Percentiles rank a stretch among this genome's conserved stretches.
These are phyloP conservation scores for Crithidia acanthocephali DNA, from an alignment of 208 protist genomes.

Conservation along the genomic window DNA sequence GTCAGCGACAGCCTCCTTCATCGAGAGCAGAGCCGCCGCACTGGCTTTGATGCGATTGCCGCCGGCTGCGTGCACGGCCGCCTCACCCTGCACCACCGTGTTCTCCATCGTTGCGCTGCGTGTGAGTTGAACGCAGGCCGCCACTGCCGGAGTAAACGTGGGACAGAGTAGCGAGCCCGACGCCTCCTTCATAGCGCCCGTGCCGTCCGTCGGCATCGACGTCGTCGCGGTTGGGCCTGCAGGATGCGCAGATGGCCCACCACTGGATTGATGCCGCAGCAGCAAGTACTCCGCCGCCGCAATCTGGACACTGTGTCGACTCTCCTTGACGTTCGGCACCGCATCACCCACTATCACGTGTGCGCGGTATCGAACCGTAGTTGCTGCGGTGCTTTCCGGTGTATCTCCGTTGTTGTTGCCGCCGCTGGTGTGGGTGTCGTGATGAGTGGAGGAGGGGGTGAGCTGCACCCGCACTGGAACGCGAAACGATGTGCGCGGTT, in stretches of 20 bases:
- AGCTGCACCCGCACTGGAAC: slow-evolving; percentile 25
- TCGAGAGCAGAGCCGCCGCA: slow-evolving; percentile 3
- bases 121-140: slow-evolving; percentile 9
- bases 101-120: slow-evolving; percentile 5
- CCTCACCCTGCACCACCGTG: slow-evolving; percentile 7
- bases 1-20: slow-evolving; percentile 25
- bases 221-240: too few relatives aligned
- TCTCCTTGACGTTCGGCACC: slow-evolving; percentile 38
- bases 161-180: too few relatives aligned
- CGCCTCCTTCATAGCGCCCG: too few relatives aligned
- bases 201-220: too few relatives aligned
- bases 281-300: slow-evolving; percentile 29
- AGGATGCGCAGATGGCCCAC: too few relatives aligned
- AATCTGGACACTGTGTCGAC: slow-evolving; percentile 31
- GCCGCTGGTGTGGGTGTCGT: too few relatives aligned
- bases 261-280: too few relatives aligned
- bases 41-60: slow-evolving; percentile 16
- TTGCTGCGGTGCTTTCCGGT: background rate
- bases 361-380: slow-evolving; percentile 12
- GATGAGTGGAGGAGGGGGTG: too few relatives aligned
- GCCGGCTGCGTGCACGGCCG: slow-evolving; percentile 18
- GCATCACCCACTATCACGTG: slow-evolving; percentile 30
- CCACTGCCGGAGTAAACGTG: background rate
- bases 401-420: background rate
- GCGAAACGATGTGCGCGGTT: slow-evolving; percentile 36